Evolutionary conservation across 352 stramenopile species (phyloP).

Genomic region (Phytophthora sp.): DNA sequence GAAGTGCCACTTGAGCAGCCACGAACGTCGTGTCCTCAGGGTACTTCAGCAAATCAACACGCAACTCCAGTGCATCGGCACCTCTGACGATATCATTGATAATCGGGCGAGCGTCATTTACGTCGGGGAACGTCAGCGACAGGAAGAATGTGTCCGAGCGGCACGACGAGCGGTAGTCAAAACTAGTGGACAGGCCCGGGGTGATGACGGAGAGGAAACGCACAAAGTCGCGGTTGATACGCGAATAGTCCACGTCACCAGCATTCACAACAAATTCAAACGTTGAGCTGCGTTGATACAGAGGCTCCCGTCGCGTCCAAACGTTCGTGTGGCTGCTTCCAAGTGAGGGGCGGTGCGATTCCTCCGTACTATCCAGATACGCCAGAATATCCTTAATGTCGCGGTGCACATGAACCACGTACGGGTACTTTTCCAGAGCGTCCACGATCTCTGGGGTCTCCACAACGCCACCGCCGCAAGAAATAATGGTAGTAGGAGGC

Average conservation of each 20-base stretch:
- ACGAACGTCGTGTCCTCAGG: slow-evolving; percentile 66
- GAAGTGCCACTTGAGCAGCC: slow-evolving; percentile 68
- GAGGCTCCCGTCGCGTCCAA: slow-evolving; percentile 59
- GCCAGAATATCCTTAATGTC: slow-evolving; percentile 75
- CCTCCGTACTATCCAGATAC: slow-evolving; percentile 58
- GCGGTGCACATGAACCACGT: slow-evolving; percentile 76
- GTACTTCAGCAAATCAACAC: slow-evolving; percentile 91
- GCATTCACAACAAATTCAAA: slow-evolving; percentile 73
- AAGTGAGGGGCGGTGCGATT: slow-evolving; percentile 61
- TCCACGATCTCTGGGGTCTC: slow-evolving; percentile 72
- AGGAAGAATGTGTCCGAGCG: slow-evolving; percentile 79
- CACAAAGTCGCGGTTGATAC: slow-evolving; percentile 75
- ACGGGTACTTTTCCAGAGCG: slow-evolving; percentile 65
- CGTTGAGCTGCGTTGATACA: slow-evolving; percentile 56
- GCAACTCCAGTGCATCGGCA: slow-evolving; percentile 96
- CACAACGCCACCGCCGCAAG: slow-evolving; percentile 85
- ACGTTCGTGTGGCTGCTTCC: slow-evolving; percentile 64
- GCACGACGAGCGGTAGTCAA: slow-evolving; percentile 57
- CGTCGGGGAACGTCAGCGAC: slow-evolving; percentile 75
- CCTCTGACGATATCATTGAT: slow-evolving; percentile 70
- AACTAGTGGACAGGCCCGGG: slow-evolving; percentile 51
- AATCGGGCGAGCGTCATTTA: slow-evolving; percentile 52
- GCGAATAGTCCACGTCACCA: slow-evolving; percentile 60
- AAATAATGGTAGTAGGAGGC: slow-evolving; percentile 73
- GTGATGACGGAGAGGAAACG: slow-evolving; percentile 67